Percentiles rank a stretch among this genome's conserved stretches.
Evolutionary conservation across 2,329 filamentous ascomycete genomes (phyloP).

Genomic region (Penicillium griseofulvum): DNA sequence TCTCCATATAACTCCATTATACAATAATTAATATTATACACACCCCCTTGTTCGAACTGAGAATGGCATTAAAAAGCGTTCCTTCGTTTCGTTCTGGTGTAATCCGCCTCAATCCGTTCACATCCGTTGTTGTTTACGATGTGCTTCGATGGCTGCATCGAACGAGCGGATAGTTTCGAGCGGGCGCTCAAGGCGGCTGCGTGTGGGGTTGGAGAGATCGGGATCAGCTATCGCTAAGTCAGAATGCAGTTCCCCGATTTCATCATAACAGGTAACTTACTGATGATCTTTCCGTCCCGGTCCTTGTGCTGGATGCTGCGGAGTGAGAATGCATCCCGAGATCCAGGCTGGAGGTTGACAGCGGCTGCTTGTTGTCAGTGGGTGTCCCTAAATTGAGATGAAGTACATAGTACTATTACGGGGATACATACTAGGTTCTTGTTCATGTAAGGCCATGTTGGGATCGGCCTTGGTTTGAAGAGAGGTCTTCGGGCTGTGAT

Average conservation of each 20-base stretch:
- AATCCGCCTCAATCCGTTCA: background rate
- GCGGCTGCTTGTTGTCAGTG: conserved; percentile 22
- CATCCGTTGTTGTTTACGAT: conserved; percentile 47
- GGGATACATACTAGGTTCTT: conserved; percentile 70
- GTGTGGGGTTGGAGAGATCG: conserved; percentile 85
- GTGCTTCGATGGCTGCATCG: conserved; percentile 78
- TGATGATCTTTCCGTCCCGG: conserved; percentile 70
- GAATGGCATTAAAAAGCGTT: conserved; percentile 3
- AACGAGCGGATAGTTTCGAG: conserved; percentile 89
- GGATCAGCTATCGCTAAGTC: conserved; percentile 66
- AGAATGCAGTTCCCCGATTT: background rate
- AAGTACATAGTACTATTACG: background rate
- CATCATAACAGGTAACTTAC: conserved; percentile 47
- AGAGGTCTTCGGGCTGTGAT: conserved; percentile 23
- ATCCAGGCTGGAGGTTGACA: conserved; percentile 13
- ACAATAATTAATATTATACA: conserved; percentile 10
- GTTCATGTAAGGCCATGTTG: conserved; percentile 76
- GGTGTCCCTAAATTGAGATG: background rate
- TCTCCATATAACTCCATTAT: background rate
- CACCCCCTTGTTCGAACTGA: background rate
- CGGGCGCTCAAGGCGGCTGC: conserved; percentile 81
- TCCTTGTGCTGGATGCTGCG: conserved; percentile 75
- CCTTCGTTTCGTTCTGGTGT: conserved; percentile 6
- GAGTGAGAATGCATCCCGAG: conserved; percentile 58
- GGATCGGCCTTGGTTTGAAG: conserved; percentile 80